A percentile compares a stretch with the other conserved stretches of the same genome.
Evolutionary conservation across 1,284 basidiomycete genomes (phyloP).

Genomic region (Trametes pubescens): DNA sequence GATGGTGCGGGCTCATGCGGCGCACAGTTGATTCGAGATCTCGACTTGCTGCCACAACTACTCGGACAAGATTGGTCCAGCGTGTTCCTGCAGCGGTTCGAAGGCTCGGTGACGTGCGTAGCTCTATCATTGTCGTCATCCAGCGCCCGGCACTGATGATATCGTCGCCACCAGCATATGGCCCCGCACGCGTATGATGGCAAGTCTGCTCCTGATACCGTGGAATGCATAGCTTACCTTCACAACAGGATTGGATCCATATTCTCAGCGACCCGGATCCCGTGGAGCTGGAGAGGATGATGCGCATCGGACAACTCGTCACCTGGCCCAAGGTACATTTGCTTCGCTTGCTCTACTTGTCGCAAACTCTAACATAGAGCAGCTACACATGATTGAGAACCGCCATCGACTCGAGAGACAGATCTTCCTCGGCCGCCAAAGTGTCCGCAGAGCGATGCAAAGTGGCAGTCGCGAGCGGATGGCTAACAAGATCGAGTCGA

Average conservation of each 20-base stretch:
- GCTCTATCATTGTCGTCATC: background rate
- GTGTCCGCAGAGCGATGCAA: constrained; percentile 64
- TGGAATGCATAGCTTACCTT: constrained; percentile 3
- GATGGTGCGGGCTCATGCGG: constrained; percentile 10
- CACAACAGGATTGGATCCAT: constrained; percentile 78
- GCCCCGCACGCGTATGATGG: constrained; percentile 82
- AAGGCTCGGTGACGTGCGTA: constrained; percentile 81
- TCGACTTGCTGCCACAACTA: constrained; percentile 89
- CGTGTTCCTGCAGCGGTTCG: constrained; percentile 91
- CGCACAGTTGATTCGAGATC: constrained; percentile 84
- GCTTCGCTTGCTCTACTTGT: background rate
- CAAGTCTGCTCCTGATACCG: constrained; percentile 44
- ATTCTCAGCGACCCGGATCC: constrained; percentile 87
- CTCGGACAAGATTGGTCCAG: constrained; percentile 95
- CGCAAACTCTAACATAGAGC: background rate
- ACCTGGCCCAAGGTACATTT: constrained; percentile 93
- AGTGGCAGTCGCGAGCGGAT: constrained; percentile 38
- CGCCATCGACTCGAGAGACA: constrained; percentile 82
- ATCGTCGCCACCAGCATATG: constrained; percentile 69
- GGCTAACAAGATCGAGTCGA: constrained; percentile 30
- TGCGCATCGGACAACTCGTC: constrained; percentile 87
- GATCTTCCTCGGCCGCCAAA: constrained; percentile 82
- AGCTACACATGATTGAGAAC: constrained; percentile 94
- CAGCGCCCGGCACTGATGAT: constrained; percentile 7
- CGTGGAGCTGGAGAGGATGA: constrained; percentile 84